Conservation (phyloP, 1,284 basidiomycete species). For the Trametes versicolor region DNA sequence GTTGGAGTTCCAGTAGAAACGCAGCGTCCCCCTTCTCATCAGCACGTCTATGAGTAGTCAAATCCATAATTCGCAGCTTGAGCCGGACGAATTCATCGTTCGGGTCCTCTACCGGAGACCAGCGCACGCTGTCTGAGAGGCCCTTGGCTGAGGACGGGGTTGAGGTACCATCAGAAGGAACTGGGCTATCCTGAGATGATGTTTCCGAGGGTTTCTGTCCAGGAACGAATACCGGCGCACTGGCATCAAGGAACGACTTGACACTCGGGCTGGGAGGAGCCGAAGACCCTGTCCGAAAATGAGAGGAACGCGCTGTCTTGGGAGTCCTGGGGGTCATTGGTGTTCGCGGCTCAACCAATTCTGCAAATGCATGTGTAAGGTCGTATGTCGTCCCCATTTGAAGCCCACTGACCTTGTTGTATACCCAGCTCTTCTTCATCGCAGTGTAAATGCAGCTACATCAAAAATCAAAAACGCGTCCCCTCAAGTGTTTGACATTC, state of each 20-base stretch:
- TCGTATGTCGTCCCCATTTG: too few relatives aligned
- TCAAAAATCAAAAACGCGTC: not conserved
- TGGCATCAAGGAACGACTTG: slow-evolving; percentile 39
- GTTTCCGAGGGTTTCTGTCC: slow-evolving; percentile 23
- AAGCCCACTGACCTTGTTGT: slow-evolving; percentile 39
- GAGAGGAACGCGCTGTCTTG: slow-evolving; percentile 43
- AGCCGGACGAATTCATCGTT: slow-evolving; percentile 69
- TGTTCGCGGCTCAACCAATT: slow-evolving; percentile 28
- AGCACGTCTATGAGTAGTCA: slow-evolving; percentile 47
- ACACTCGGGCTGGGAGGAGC: slow-evolving; percentile 28
- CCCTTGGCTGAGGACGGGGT: slow-evolving; percentile 17
- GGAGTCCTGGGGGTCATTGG: slow-evolving; percentile 46
- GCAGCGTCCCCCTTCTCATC: slow-evolving; percentile 49
- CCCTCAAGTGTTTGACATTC: not conserved
- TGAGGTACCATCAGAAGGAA: slow-evolving; percentile 14
- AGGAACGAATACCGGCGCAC: slow-evolving; percentile 52
- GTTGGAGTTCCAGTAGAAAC: slow-evolving; percentile 58
- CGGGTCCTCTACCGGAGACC: slow-evolving; percentile 62
- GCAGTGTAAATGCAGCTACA: slow-evolving; percentile 48
- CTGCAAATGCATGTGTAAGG: slow-evolving; percentile 5
- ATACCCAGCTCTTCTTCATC: slow-evolving; percentile 64
- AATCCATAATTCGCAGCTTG: slow-evolving; percentile 62
- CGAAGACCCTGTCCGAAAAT: slow-evolving; percentile 39
- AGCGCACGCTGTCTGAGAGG: slow-evolving; percentile 28
- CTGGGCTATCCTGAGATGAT: not conserved